Evolutionary conservation across 768 basidiomycete species (phyloP).

Genomic region (Phylloporus rhodoxanthus): DNA sequence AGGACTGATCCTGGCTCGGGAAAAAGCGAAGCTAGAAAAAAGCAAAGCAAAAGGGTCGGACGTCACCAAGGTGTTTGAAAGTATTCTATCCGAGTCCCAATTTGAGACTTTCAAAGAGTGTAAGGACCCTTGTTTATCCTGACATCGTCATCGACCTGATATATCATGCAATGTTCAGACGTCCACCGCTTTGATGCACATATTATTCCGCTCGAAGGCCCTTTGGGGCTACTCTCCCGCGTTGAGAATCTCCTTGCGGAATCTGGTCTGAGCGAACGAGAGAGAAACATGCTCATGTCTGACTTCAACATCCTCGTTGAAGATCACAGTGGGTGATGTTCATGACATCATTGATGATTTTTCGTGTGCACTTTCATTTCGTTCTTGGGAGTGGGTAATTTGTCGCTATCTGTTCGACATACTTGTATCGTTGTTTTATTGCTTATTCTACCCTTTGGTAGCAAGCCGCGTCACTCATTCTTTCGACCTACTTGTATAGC

Average conservation of each 20-base stretch:
- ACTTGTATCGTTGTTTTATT: constrained; percentile 18
- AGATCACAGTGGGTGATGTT: constrained; percentile 21
- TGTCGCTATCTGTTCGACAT: constrained; percentile 22
- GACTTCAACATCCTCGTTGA: constrained; percentile 55
- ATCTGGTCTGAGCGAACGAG: constrained; percentile 44
- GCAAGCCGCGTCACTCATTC: constrained; percentile 14
- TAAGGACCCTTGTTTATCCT: constrained; percentile 33
- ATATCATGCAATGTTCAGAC: constrained; percentile 37
- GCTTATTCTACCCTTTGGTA: constrained; percentile 10
- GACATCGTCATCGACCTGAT: constrained; percentile 10
- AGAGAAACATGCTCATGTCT: constrained; percentile 47
- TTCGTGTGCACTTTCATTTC: constrained; percentile 1
- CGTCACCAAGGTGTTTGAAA: constrained; percentile 35
- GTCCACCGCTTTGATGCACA: constrained; percentile 72
- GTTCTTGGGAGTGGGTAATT: constrained; percentile 20
- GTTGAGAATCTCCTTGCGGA: constrained; percentile 55
- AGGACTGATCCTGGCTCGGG: constrained; percentile 24
- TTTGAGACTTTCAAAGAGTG: constrained; percentile 55
- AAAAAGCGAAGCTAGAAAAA: constrained; percentile 22
- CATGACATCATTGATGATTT: constrained; percentile 3
- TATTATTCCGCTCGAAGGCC: constrained; percentile 69
- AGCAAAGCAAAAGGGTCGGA: constrained; percentile 21
- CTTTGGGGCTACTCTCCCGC: constrained; percentile 59
- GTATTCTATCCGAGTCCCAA: constrained; percentile 31
- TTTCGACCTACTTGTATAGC: constrained; percentile 1